Evolutionary conservation across 495 filamentous ascomycete genomes (phyloP), one percentile per base, ranked within the genome.

Genomic region (Thozetella sp.): DNA sequence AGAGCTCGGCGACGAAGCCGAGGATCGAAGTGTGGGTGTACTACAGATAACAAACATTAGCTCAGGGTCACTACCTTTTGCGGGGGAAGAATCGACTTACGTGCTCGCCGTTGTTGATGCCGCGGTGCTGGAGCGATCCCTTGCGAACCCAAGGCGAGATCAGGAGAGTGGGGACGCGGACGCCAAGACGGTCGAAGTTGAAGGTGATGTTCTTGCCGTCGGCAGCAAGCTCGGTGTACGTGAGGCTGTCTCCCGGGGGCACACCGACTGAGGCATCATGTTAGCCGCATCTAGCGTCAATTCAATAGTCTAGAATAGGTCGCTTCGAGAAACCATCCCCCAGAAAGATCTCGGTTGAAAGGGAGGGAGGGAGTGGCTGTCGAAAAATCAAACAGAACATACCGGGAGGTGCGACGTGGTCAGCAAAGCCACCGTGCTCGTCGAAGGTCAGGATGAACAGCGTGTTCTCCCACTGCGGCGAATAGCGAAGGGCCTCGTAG

Each of bases 391-490:
- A 37, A 37, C 6, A 15, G 15, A 15, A 6, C 30, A 6, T 37
- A 37, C 30, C 27, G 1, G 77, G 76, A 0, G 79, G 76, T 3
- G 73, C 62, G 11, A 80, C 76, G 59, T 80, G 78, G 68, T 80
- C 79, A 22, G 71, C 72, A 57, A 80, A 80, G 2, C 78, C 76
- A 11, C 79, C 78, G 37, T 78, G 71, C 67, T 82, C 77, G 59
- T 82, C 79, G 22, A 79, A 82, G 63, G 76, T 80, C 64, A 80
- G 67, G 57, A 81, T 77, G 58, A 80, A 67, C 37, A 80, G 63
- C 4, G 73, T 77, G 17, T 56, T 50, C 22, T 66, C 51, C 62
- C 63, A 60, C 58, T 75, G 63, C n/a, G 63, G 63, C 10, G 20
- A 13, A 52, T 22, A 19, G 51, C 63, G 58, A 1, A 65, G 50